Evolutionary conservation across 2,329 filamentous ascomycete genomes (phyloP).

Genomic region (Fusarium floridanum): DNA sequence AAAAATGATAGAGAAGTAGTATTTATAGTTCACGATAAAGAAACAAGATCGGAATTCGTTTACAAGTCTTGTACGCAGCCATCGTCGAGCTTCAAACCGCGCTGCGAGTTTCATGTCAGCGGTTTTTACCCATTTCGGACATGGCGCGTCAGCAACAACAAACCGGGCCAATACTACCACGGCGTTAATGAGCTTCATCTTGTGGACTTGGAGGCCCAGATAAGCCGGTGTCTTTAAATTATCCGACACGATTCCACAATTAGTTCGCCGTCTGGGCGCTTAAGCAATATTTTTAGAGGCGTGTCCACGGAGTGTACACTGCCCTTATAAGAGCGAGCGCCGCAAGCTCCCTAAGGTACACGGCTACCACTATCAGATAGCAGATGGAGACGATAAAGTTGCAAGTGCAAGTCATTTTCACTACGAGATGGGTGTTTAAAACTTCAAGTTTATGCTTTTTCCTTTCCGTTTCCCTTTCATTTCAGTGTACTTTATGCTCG

Average conservation of each 20-base stretch:
- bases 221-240: background rate
- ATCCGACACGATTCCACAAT: background rate
- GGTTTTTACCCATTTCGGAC: background rate
- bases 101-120: background rate
- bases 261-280: background rate
- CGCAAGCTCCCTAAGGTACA: background rate
- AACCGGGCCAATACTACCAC: no score
- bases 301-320: background rate
- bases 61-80: background rate
- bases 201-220: background rate
- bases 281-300: background rate
- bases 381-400: background rate
- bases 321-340: no score
- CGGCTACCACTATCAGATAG: background rate
- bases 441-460: background rate
- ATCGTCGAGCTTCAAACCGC: no score
- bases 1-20: background rate
- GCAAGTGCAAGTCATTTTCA: background rate
- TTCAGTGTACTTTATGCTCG: background rate
- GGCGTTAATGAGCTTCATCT: background rate
- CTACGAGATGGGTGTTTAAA: background rate
- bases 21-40: background rate
- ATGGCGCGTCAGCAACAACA: background rate
- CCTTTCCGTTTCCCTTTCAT: background rate
- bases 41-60: no score